Base-by-base conservation (phyloP, 441 rosid species). In the Jatropha multifida region DNA sequence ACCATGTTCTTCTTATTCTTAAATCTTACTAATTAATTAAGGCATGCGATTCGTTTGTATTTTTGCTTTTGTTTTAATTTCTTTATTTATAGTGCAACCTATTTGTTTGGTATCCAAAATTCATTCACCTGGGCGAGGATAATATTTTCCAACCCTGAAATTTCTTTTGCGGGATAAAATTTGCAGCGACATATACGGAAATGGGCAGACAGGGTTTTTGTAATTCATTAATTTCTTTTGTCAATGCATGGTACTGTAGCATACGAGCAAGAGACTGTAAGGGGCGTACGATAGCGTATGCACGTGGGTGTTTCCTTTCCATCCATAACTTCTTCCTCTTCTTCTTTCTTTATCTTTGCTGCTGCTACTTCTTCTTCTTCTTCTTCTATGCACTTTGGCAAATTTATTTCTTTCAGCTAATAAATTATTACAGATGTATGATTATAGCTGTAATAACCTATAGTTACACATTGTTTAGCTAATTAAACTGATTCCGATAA, bases 161-260 rank as follows among this genome's bases (percentile, higher is more conserved):
- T 58, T 62, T 37, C 2, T 13, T 12, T 12, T 10, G 41, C 5
- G 7, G 10, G 18, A 49, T 20, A 27, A 68, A 51, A 7, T 51
- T 12, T 18, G 61, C 60, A 51, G 2, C 17, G 20, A 32, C 46
- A 44, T 44, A 32, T 72, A 38, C 12, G 66, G 59, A 32, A 38
- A 72, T 49, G 75, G 68, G 41, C 9, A 27, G 13, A 42, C 56
- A 65, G 65, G 41, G 70, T 32, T 52, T 40, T 74, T 51, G 17
- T 51, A 55, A 18, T 55, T 18, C 20, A 20, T 20, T 2, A 32
- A 62, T 62, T 41, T 61, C 11, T 38, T 27, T 17, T 64, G 11
- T 55, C 3, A 46, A 65, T 77, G 79, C 79, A 77, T 77, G 79
- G 41, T 46, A 77, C 79, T 77, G 79, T 71, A 71, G 75, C 56